Evolutionary conservation across 1,284 basidiomycete species (phyloP), one percentile per base, ranked within the genome.

Genomic region (Puccinia coronata): DNA sequence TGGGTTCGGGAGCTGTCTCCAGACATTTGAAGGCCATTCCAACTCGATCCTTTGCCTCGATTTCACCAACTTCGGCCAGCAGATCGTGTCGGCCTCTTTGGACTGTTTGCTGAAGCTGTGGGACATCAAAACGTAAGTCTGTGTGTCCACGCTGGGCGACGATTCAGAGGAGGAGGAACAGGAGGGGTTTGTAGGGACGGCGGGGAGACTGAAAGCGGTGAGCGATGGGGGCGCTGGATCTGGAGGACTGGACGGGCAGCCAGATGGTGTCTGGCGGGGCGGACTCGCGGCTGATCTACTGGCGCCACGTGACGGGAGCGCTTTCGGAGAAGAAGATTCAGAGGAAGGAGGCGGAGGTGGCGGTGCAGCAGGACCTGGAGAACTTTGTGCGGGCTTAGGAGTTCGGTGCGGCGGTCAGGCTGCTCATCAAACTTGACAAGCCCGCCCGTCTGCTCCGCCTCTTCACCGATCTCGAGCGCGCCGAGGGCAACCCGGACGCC

Each of bases 31-130:
- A 87, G 95, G 96, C 0, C 97, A 99, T 86, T 95, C 95, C 5
- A 98, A 98, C 87, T 95, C 94, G 5, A 95, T 99, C n/a, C 87
- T 99, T 70, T 89, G 95, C 57, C 92, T 98, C 34, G 92, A 94
- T 84, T 99, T 98, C 86, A 85, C 98, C 61, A 93, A 92, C 83
- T 85, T 88, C 36, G 96, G 95, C 11, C 89, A 91, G 89, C 95
- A 98, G 87, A 87, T 99, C 59, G 91, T 95, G 36, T 96, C 93
- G 81, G 89, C 93, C 23, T 95, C 92, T 0, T 94, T 93, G 18
- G 97, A 99, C 86, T 97, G 97, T 3, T 87, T 99, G 55, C 92
- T 98, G 82, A 99, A 98, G 87, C 83, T 99, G 36, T 99, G 97
- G 97, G 95, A 93, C 86, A 90, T 97, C 79, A 90, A 90, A 83